Evolutionary conservation across 1,139 yeast species (phyloP), one percentile per base, ranked within the genome.

Genomic region (Yamadazyma friedrichii): DNA sequence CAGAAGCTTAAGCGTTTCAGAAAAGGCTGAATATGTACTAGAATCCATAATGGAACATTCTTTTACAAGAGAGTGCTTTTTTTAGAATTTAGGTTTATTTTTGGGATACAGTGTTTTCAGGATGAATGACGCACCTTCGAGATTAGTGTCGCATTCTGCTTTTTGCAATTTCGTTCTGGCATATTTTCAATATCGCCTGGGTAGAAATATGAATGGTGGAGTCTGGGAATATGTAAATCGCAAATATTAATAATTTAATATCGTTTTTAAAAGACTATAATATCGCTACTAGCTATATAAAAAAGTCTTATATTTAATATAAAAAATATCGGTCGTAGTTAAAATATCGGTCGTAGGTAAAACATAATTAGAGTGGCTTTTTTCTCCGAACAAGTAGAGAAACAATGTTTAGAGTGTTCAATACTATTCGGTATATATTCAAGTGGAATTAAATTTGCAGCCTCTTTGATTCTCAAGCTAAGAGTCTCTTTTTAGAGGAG

Each of bases 371-470:
- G 35, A 39, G 42, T 24, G 36, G 41, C 27, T n/a, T 35, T 31
- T 35, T 32, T 42, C 29, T 40, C 35, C 27, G 33, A 34, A 31
- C 49, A 44, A 33, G 30, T 40, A 22, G 43, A 35, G 36, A 43
- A 43, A 30, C 43, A 36, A 4, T 39, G 28, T 16, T 16, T 35
- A 13, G 49, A 44, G 33, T 46, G 49, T 12, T 42, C 6, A 15
- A 46, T 46, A 27, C 42, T 32, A 30, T 46, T 36, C 31, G 44
- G 42, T 27, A 35, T 35, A 35, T 42, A 15, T 29, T 34, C 45
- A 33, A 42, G 29, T 9, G 49, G 49, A n/a, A 42, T 25, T 3
- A 36, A 36, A 39, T 33, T 40, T 26, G 48, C 50, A 38, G 46
- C 50, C 13, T 43, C 47, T 15, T 22, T 35, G 28, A 43, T 45